Base-by-base conservation (phyloP, 208 protist species). In the Sergeia podlipaevii region DNA sequence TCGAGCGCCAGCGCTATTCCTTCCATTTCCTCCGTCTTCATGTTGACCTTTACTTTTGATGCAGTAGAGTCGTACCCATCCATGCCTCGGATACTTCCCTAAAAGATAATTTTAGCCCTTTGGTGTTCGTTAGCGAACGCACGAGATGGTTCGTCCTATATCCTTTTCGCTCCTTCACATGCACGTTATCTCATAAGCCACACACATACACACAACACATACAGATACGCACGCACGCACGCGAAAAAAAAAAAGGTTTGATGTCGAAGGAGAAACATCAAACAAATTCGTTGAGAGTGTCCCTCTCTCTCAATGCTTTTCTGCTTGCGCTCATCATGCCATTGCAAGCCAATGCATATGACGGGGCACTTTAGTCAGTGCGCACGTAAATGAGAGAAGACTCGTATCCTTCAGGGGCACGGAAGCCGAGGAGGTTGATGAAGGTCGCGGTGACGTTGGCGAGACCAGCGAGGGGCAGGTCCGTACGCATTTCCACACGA, bases 371-470 rank as follows among this genome's bases (percentile, higher is more conserved):
- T 13, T 18, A 18, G 38, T 68, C 55, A 34, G 69, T 44, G 8
- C 68, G 41, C 13, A 91, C 47, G 21, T 72, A 46, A 64, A 95
- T 91, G 48, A 95, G 65, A 39, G 76, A 87, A 30, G 82, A 71
- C 60, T 93, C 89, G 70, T 97, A 98, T 57, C 77, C 79, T 30
- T 77, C 76, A 2, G 95, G 95, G 33, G 88, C 88, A 23, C 92
- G 55, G 49, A 95, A 97, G 38, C 95, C 95, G 47, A 98, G 82
- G 18, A 98, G 37, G 59, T 98, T 97, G 39, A 98, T 85, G 61
- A 94, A 96, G 7, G 95, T 98, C 26, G 95, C 90, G 28, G 95
- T 97, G 26, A 98, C 80, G 62, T 97, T 97, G 30, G 90, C 83
- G 36, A 98, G 83, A 28, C 95, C 95, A 10, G 91, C 85, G 44